Conservation (phyloP, 352 stramenopile genomes). For the Phytophthora palmivora region DNA sequence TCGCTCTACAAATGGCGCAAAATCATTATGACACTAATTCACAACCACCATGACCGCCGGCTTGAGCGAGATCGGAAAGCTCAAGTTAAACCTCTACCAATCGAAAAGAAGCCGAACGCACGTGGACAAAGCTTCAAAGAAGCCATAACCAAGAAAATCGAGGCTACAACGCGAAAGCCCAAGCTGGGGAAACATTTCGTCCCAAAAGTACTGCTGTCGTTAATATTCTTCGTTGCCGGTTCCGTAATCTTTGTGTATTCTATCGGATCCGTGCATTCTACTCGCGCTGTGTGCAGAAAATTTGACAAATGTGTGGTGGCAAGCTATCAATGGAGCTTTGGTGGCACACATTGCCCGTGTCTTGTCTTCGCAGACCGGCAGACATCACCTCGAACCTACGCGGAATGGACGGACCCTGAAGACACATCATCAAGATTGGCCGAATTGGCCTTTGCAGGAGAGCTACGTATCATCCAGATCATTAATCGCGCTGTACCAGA, state of each 20-base stretch:
- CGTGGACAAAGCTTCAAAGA: constrained; percentile 15
- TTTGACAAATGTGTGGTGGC: constrained; percentile 49
- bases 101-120: constrained; percentile 8
- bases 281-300: constrained; percentile 30
- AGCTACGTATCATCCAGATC: constrained; percentile 54
- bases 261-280: constrained; percentile 33
- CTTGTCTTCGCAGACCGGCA: constrained; percentile 49
- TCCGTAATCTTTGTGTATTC: constrained; percentile 42
- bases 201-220: constrained; percentile 28
- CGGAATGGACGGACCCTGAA: constrained; percentile 45
- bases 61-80: constrained; percentile 19
- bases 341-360: constrained; percentile 41
- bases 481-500: constrained; percentile 47
- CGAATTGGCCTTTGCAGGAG: constrained; percentile 34
- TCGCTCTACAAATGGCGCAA: constrained; percentile 55
- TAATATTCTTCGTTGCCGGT: constrained; percentile 43
- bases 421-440: constrained; percentile 37
- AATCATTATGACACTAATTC: constrained; percentile 38
- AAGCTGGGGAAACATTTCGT: constrained; percentile 32
- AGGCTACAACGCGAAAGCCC: constrained; percentile 8
- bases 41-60: constrained; percentile 29
- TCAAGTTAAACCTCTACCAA: constrained; percentile 17
- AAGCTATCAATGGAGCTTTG: constrained; percentile 54
- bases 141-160: constrained; percentile 16
- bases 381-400: constrained; percentile 33